Conservation (phyloP, 345 rosid genomes). For the Diplotaxis tenuifolia region DNA sequence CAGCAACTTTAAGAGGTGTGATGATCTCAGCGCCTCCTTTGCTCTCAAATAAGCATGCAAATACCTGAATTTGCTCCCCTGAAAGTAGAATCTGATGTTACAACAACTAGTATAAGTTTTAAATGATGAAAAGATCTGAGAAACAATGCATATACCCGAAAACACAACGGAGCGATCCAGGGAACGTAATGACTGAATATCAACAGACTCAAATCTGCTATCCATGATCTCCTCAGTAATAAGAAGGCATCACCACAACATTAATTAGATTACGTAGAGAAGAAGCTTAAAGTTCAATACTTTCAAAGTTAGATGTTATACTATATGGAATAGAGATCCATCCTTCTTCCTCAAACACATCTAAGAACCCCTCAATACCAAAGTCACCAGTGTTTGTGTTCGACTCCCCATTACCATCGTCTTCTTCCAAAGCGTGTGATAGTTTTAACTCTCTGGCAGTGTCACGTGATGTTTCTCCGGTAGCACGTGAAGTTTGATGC, state of each 20-base stretch:
- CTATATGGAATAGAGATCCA: slow-evolving; percentile 85
- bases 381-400: slow-evolving; percentile 35
- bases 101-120: not conserved
- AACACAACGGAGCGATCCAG: slow-evolving; percentile 85
- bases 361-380: slow-evolving; percentile 49
- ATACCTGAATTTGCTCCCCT: too few relatives aligned
- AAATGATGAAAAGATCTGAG: not conserved
- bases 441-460: not conserved
- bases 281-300: not conserved
- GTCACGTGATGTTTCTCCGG: not conserved
- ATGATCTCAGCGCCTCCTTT: too few relatives aligned
- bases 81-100: too few relatives aligned
- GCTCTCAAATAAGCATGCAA: too few relatives aligned
- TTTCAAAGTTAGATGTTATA: slow-evolving; percentile 25
- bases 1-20: too few relatives aligned
- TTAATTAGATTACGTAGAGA: not conserved
- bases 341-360: slow-evolving; percentile 87
- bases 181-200: slow-evolving; percentile 62
- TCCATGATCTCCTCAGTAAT: slow-evolving; percentile 66
- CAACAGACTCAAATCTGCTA: slow-evolving; percentile 56
- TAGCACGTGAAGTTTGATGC: not conserved
- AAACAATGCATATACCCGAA: slow-evolving; percentile 39
- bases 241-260: not conserved
- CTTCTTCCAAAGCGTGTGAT: slow-evolving; percentile 23
- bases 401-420: slow-evolving; percentile 36